Base-by-base conservation (phyloP, 345 rosid genomes). In the Arabis hirsuta region DNA sequence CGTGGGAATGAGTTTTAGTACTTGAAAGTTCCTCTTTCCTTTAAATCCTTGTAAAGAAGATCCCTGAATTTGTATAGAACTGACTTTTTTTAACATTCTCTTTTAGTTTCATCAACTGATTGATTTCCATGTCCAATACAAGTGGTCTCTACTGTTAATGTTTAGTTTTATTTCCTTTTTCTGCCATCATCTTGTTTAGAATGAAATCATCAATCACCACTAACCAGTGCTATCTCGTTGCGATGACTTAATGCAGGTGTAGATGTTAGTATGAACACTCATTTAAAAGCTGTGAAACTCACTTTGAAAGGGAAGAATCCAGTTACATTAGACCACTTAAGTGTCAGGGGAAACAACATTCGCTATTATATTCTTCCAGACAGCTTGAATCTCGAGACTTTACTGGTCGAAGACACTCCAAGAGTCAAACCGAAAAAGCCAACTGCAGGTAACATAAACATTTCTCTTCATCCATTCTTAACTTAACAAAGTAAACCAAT, bases 181-280 rank as follows among this genome's bases (percentile, higher is more conserved):
- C 55, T 55, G 51, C 8, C 42, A 46, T 36, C 43, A 3, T 36
- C 13, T 24, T 54, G 29, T 52, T 4, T 67, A 43, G 14, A 61
- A 14, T 47, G 56, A 12, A 13, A 52, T 59, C 6, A 58, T 22
- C 12, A 34, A 3, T 7, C 52, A 55, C 9, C 57, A 45, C 39
- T 62, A 11, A 62, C 46, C 8, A 4, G 67, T 50, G 12, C 11
- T 59, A 42, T 59, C 42, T 63, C 6, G 19, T 46, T 55, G 73
- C 10, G 6, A 59, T 59, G 39, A 42, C 16, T 44, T 12, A 19
- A 54, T 77, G 72, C 62, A 96, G 99, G 99, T 80, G 99, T 96
- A 29, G 99, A 96, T 80, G 84, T 92, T 72, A 92, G 99, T 44
- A 92, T 96, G 99, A 96, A 96, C 76, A 96, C 98, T 3, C 99